Conservation (phyloP, 164 flowering plant species). For the Vitis rotundifolia region DNA sequence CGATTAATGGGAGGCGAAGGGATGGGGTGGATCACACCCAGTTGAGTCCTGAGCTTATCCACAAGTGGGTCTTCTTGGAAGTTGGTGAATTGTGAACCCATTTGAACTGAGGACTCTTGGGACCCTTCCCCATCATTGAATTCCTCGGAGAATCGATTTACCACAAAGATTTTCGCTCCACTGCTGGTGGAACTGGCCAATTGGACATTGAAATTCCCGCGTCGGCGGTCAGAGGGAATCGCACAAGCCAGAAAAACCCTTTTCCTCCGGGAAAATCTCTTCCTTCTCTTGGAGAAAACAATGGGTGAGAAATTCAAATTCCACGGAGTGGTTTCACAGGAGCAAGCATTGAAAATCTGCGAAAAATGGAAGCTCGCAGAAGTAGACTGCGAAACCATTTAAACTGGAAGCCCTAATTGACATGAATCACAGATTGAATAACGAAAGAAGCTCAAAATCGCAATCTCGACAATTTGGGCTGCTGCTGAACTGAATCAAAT, state of each 20-base stretch:
- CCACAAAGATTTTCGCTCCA: constrained; percentile 37
- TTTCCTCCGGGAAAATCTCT: constrained; percentile 7
- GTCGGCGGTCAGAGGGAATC: constrained; percentile 19
- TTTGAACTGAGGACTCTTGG: constrained; percentile 27
- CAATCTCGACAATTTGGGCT: constrained; percentile 16
- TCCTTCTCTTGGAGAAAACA: constrained; percentile 7
- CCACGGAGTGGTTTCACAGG: constrained; percentile 15
- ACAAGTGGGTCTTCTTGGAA: constrained; percentile 84
- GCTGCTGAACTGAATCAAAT: constrained; percentile 1
- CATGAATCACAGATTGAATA: constrained; percentile 7
- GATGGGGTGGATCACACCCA: constrained; percentile 90
- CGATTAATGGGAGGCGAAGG: constrained; percentile 83
- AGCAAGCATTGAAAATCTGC: constrained; percentile 4
- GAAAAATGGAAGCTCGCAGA: constrained; percentile 31
- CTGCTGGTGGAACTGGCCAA: constrained; percentile 32
- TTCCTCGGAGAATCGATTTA: constrained; percentile 45
- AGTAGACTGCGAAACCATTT: constrained; percentile 47
- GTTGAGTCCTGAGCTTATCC: constrained; percentile 84
- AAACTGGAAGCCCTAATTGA: constrained; percentile 12
- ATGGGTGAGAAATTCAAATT: background rate
- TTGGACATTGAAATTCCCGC: constrained; percentile 24
- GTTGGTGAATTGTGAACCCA: constrained; percentile 50
- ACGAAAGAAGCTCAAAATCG: background rate
- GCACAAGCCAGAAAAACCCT: constrained; percentile 25
- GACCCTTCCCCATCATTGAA: constrained; percentile 34